phyloP scores from a whole-genome alignment of 2,329 filamentous ascomycete genomes.

The Neofusicoccum sp. region DNA sequence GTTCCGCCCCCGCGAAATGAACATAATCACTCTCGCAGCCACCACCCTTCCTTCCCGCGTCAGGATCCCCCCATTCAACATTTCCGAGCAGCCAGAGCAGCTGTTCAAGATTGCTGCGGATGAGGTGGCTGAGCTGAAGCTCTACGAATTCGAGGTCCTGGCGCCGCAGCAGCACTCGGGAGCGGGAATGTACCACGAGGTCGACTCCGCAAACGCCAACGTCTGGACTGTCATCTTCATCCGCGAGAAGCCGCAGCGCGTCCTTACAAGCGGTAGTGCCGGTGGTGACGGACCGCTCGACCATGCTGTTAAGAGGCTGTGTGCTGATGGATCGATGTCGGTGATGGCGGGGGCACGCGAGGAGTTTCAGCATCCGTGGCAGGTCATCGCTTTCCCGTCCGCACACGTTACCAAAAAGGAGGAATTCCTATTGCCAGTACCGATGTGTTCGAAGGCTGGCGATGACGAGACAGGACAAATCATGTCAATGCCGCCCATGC shows the following conservation, averaged over 20 bases:
- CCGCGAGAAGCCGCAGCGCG: neutral
- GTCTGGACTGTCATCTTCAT: neutral
- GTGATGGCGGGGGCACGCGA: neutral
- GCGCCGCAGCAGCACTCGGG: neutral
- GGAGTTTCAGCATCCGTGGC: neutral
- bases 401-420: neutral
- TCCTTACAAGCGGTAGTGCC: neutral
- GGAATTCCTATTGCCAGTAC: neutral
- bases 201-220: neutral
- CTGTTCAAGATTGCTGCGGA: neutral
- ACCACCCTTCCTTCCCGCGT: neutral
- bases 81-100: neutral
- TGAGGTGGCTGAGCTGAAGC: neutral
- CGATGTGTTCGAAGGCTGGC: neutral
- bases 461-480: neutral
- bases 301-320: neutral
- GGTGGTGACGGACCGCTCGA: neutral
- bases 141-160: neutral
- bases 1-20: neutral
- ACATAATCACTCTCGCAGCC: neutral
- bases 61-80: neutral
- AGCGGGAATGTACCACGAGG: conserved; percentile 7
- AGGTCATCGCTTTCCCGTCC: conserved; percentile 1
- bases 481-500: neutral
- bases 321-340: neutral